Conservation (phyloP, 352 stramenopile genomes). For the Halophytophthora polymorphica region DNA sequence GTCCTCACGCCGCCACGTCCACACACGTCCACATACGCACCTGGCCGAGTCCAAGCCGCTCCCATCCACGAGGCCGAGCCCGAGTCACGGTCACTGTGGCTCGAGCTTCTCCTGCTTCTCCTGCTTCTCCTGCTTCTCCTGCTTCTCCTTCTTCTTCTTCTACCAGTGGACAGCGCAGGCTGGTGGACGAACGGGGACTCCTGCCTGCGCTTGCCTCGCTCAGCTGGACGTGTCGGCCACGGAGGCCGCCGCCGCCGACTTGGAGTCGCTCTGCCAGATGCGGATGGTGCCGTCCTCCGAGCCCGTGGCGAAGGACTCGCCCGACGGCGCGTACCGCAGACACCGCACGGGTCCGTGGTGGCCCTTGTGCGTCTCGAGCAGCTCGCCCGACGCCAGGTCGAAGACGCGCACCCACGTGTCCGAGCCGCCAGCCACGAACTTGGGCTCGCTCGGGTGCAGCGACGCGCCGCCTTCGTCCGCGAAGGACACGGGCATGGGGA, state of each 20-base stretch:
- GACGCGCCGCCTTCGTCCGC: constrained; percentile 89
- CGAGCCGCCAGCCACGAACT: constrained; percentile 90
- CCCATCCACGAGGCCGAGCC: constrained; percentile 1
- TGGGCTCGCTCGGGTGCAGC: constrained; percentile 77
- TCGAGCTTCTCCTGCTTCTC: constrained; percentile 5
- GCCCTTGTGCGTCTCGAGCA: constrained; percentile 96
- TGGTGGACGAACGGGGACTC: no score
- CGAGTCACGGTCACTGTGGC: no score
- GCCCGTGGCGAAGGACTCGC: constrained; percentile 93
- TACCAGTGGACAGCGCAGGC: no score
- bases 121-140: constrained; percentile 1
- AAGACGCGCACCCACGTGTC: constrained; percentile 98
- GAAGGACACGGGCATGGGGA: constrained; percentile 88
- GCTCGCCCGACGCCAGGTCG: constrained; percentile 87
- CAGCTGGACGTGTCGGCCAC: constrained; percentile 45
- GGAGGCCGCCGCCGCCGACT: constrained; percentile 59
- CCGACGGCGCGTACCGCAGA: constrained; percentile 93
- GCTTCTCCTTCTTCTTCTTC: no score
- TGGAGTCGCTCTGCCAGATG: constrained; percentile 90
- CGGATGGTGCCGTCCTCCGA: constrained; percentile 98
- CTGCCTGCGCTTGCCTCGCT: no score
- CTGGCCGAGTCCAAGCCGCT: constrained; percentile 27
- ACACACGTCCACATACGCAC: constrained; percentile 6
- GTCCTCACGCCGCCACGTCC: neutral
- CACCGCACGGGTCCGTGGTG: constrained; percentile 97